These are phyloP conservation scores for Lecanicillium sp. DNA, from an alignment of 2,329 filamentous ascomycete species.

Conservation along the genomic window DNA sequence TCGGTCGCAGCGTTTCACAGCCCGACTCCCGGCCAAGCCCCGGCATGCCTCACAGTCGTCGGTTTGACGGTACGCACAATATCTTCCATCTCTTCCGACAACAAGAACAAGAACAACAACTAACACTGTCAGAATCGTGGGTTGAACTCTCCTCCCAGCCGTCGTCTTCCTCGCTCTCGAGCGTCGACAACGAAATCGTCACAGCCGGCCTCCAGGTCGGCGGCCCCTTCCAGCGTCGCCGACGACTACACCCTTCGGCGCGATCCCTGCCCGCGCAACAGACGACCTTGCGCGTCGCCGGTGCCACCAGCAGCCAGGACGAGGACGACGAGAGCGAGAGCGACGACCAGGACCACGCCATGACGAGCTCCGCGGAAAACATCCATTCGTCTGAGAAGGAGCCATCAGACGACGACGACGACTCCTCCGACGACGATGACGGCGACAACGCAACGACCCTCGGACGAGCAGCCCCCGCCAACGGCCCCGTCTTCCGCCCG, in stretches of 20 bases:
- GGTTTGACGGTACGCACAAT: constrained; percentile 30
- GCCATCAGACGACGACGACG: constrained; percentile 40
- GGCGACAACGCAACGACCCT: constrained; percentile 81
- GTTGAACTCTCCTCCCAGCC: constrained; percentile 89
- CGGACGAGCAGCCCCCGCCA: constrained; percentile 49
- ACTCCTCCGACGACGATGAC: constrained; percentile 48
- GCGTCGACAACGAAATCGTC: constrained; percentile 78
- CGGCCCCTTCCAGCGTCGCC: constrained; percentile 55
- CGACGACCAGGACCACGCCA: constrained; percentile 60
- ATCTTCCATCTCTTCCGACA: constrained; percentile 18
- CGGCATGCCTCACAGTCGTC: constrained; percentile 27
- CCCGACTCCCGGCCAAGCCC: constrained; percentile 25
- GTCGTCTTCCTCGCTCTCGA: constrained; percentile 88
- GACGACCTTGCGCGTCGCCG: constrained; percentile 32
- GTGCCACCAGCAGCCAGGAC: constrained; percentile 72
- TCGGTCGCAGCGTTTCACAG: constrained; percentile 23
- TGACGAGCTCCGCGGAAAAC: constrained; percentile 56
- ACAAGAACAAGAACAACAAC: too few species aligned
- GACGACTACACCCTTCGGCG: constrained; percentile 36
- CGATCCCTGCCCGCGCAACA: constrained; percentile 32
- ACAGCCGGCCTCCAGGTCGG: constrained; percentile 80
- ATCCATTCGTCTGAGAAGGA: constrained; percentile 32
- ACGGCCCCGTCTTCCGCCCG: constrained; percentile 62
- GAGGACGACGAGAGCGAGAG: constrained; percentile 93
- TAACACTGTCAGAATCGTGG: constrained; percentile 71